Base-by-base conservation (phyloP, 495 filamentous ascomycete genomes). In the Penicillium bialowiezense region DNA sequence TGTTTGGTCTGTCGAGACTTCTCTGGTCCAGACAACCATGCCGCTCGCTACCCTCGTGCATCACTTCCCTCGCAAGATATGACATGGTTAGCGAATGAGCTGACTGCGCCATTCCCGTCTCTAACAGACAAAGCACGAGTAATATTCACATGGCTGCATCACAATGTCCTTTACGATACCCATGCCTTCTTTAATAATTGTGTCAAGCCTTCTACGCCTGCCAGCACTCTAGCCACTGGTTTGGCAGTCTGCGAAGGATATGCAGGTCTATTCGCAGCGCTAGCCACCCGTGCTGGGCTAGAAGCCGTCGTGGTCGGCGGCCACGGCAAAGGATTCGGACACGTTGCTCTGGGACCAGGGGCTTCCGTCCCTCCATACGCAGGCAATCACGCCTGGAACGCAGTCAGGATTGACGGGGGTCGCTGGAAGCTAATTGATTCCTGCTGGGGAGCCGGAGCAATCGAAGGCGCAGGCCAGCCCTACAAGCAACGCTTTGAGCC, bases 71-170 rank as follows among this genome's bases (percentile, higher is more conserved):
- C 76, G 1, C 68, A 75, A 1, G 84, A 91, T 61, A 47, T 87
- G 15, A 75, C 70, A 13, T 86, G 85, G 74, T 80, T 98, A 12
- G 90, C 91, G 0, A 70, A 78, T 32, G 81, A 86, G 43, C 79
- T 97, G 19, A 92, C 89, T 40, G 65, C 75, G 7, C 90, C 89
- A 2, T 97, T 97, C 63, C 67, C 81, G 5, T 93, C 88, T 2
- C 54, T 66, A 0, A 96, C 91, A 2, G 93, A 97, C 64, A 96
- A 95, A 68, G 91, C 93, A 9, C 81, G 93, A 13, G 87, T 78
- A 7, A 86, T 98, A 49, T 98, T 98, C 65, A 88, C 89, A 7
- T 98, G 91, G 93, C 78, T 90, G 38, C 93, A 97, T 66, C 86
- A 98, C 67, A 97, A 97, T 59, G 82, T 98, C 50, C 72, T 73